These are phyloP conservation scores for Atkinsonella texensis DNA, from an alignment of 2,329 filamentous ascomycete species.

Conservation along the genomic window DNA sequence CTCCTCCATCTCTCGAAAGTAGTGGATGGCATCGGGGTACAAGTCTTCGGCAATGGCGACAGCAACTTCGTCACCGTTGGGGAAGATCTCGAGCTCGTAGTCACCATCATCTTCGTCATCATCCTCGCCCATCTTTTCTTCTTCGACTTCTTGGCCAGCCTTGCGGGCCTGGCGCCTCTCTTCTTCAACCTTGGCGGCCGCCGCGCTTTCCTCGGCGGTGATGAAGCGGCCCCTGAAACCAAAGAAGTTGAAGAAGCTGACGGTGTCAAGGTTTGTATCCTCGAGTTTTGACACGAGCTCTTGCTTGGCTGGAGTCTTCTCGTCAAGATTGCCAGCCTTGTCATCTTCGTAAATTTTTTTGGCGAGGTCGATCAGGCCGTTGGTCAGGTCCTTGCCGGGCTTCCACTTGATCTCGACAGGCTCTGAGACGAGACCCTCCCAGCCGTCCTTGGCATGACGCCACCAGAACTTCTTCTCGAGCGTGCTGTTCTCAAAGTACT, in stretches of 20 bases:
- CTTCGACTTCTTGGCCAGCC: conserved; percentile 38
- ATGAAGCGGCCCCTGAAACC: conserved; percentile 63
- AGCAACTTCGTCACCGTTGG: conserved; percentile 74
- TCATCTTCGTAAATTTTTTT: conserved; percentile 54
- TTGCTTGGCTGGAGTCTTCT: conserved; percentile 36
- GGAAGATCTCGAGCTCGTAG: conserved; percentile 71
- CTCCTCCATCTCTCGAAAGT: conserved; percentile 64
- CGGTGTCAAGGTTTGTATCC: conserved; percentile 47
- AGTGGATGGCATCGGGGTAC: conserved; percentile 78
- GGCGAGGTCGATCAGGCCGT: conserved; percentile 65
- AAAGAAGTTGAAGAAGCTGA: conserved; percentile 86
- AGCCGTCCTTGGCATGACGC: conserved; percentile 55
- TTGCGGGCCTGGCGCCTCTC: conserved; percentile 40
- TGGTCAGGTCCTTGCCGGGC: conserved; percentile 65
- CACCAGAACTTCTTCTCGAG: conserved; percentile 91
- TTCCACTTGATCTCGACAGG: conserved; percentile 85
- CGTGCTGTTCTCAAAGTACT: conserved; percentile 64
- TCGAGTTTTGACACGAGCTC: conserved; percentile 43
- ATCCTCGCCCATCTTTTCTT: conserved; percentile 36
- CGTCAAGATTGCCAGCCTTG: conserved; percentile 28
- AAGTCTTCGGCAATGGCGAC: conserved; percentile 74
- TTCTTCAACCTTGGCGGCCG: conserved; percentile 47
- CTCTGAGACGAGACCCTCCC: conserved; percentile 71
- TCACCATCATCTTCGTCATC: conserved; percentile 50
- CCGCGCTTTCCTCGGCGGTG: conserved; percentile 57